These are phyloP conservation scores for Trametes hirsuta DNA, from an alignment of 1,284 basidiomycete species.

Conservation along the genomic window DNA sequence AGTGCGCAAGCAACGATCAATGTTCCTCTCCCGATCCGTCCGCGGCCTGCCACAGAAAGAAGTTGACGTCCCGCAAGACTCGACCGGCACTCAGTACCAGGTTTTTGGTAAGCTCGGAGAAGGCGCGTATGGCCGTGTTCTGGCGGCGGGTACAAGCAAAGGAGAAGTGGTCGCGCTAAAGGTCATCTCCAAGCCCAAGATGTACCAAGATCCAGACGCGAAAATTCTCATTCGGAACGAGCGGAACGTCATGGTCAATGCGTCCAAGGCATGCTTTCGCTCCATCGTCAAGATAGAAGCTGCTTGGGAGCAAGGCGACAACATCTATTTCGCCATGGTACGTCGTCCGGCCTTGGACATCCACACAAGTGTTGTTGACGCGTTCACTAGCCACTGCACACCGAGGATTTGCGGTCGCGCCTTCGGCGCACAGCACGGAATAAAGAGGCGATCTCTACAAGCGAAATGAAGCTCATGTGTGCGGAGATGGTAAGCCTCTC, in stretches of 20 bases:
- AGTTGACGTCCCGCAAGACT: not conserved
- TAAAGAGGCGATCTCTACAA: not conserved
- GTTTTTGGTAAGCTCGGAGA: conserved; percentile 19
- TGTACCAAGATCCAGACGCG: conserved; percentile 1
- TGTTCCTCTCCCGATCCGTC: too few species aligned
- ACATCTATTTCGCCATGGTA: conserved; percentile 31
- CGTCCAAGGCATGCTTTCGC: not conserved
- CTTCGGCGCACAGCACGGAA: not conserved
- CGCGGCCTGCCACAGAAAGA: not conserved
- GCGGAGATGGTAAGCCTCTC: conserved; percentile 16
- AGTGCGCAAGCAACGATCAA: not conserved
- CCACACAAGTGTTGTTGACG: not conserved
- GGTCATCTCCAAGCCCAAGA: conserved; percentile 25
- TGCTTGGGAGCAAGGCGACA: conserved; percentile 26
- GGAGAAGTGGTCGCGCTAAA: conserved; percentile 28
- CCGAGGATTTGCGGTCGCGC: conserved; percentile 6
- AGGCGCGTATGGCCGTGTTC: conserved; percentile 20
- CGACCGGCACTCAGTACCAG: conserved; percentile 13
- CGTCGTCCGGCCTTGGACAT: not conserved
- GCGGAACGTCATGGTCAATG: conserved; percentile 13
- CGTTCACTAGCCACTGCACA: conserved; percentile 1
- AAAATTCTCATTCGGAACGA: conserved; percentile 8
- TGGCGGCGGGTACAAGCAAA: conserved; percentile 8
- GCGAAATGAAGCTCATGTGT: conserved; percentile 9
- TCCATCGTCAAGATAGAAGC: conserved; percentile 16